phyloP scores from a whole-genome alignment of 805 yeast species.

The Teunomyces kruisii region DNA sequence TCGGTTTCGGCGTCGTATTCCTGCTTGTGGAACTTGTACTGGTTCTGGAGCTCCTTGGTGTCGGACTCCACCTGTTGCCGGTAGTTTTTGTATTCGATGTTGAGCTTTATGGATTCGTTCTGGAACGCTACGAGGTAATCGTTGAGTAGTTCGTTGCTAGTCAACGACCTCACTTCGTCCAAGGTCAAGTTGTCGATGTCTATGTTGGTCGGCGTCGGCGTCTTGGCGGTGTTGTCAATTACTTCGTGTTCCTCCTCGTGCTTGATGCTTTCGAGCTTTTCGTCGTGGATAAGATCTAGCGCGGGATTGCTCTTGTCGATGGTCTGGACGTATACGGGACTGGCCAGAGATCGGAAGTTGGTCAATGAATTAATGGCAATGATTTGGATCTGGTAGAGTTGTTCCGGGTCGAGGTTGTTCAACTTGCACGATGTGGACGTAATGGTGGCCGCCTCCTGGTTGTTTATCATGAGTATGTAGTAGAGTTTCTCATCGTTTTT shows the following conservation, averaged over 20 bases:
- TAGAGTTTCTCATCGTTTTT: constrained; percentile 29
- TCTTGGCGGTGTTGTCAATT: not conserved
- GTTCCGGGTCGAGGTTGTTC: constrained; percentile 24
- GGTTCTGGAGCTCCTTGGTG: constrained; percentile 19
- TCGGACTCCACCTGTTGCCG: constrained; percentile 12
- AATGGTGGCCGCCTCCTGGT: constrained; percentile 35
- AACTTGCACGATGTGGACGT: constrained; percentile 35
- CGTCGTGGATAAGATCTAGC: constrained; percentile 2
- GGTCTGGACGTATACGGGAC: constrained; percentile 34
- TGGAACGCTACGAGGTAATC: constrained; percentile 26
- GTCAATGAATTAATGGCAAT: constrained; percentile 36
- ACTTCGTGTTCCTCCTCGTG: not conserved
- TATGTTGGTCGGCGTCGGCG: not conserved
- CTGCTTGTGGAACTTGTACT: constrained; percentile 30
- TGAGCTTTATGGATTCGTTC: constrained; percentile 21
- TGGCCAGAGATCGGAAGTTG: constrained; percentile 34
- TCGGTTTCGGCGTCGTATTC: constrained; percentile 40
- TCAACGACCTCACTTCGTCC: constrained; percentile 17
- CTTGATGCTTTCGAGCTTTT: constrained; percentile 3
- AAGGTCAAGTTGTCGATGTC: constrained; percentile 9
- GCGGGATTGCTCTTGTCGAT: constrained; percentile 3
- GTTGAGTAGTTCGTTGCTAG: constrained; percentile 18
- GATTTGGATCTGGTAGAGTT: constrained; percentile 35
- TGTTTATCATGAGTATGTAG: constrained; percentile 35
- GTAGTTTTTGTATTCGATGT: constrained; percentile 20